Base-by-base conservation (phyloP, 2,329 filamentous ascomycete genomes). In the Venturia carpophila region DNA sequence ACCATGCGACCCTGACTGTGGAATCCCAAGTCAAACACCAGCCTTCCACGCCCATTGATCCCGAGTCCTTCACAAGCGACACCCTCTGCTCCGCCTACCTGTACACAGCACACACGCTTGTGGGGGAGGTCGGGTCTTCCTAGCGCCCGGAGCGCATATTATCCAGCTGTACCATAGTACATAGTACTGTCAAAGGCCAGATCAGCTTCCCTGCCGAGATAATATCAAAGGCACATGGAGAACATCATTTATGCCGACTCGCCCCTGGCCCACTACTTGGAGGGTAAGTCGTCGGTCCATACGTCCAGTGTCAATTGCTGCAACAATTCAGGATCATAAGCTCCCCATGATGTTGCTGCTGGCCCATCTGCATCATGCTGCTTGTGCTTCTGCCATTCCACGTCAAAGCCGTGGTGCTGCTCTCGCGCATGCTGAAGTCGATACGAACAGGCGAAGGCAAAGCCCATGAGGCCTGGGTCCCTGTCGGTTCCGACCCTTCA, bases 261-360 rank as follows among this genome's bases (percentile, higher is more conserved):
- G 75, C 92, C 92, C 71, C 83, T 97, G 78, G 92, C 91, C 74
- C 87, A 90, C 73, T 94, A 94, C 79, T 86, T 97, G 71, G 88
- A 92, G 85, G 92, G 92, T 94, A 81, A 65, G 47, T 60, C 24
- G 17, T 27, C n/a, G 13, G 37, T 47, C 67, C 39, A 21, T 43
- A 41, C 55, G 58, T 27, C 67, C 68, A 67, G 60, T 43, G 10
- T 10, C 13, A 11, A 15, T 27, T 27, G 37, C 60, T 39, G 60
- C 15, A 61, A 61, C 15, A 19, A 43, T n/a, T 45, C 15, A 21
- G 37, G 47, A 52, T 27, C 47, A 52, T 15, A 27, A 15, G 47
- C 21, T 27, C 10, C 47, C 58, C 60, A 62, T 63, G 47, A 62
- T 64, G 47, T 60, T 64, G 49, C 64, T 67, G 64, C 39, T 39